These are phyloP conservation scores for Spathaspora arborariae DNA, from an alignment of 805 yeast genomes.

Conservation along the genomic window DNA sequence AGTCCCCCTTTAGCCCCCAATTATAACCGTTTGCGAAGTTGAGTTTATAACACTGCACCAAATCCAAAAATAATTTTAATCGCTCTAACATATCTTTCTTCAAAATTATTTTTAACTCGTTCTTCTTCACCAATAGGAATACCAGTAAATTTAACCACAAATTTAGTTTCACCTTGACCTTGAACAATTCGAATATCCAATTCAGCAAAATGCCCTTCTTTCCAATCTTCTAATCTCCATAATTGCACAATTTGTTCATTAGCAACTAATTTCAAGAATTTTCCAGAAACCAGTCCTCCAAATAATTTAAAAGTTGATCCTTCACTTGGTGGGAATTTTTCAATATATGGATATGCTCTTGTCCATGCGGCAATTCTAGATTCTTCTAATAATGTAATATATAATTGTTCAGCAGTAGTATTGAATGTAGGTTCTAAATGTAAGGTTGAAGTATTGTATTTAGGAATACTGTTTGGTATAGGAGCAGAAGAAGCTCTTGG, in stretches of 20 bases:
- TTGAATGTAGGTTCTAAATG: conserved; percentile 77
- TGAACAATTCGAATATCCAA: conserved; percentile 65
- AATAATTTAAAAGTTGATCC: conserved; percentile 69
- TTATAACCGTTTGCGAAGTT: too few relatives aligned
- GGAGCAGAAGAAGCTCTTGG: conserved; percentile 14
- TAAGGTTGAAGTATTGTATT: conserved; percentile 77
- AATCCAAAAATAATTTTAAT: conserved; percentile 92
- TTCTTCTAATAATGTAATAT: conserved; percentile 70
- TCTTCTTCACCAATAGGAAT: conserved; percentile 96
- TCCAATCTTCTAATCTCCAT: conserved; percentile 93
- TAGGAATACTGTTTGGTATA: too few relatives aligned
- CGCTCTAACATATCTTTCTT: conserved; percentile 82
- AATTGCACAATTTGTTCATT: conserved; percentile 60
- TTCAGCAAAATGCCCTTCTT: conserved; percentile 71
- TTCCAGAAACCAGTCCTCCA: conserved; percentile 83
- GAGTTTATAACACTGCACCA: conserved; percentile 71
- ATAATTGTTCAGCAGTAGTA: conserved; percentile 84
- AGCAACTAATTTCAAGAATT: conserved; percentile 54
- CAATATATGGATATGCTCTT: conserved; percentile 62
- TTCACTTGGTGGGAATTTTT: conserved; percentile 43
- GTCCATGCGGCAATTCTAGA: conserved; percentile 89
- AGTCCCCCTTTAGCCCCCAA: too few relatives aligned
- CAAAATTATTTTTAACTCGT: conserved; percentile 76
- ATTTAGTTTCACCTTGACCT: conserved; percentile 79
- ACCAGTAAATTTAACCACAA: conserved; percentile 77